Conservation (phyloP, 1,284 basidiomycete species). For the Naganishia albida region DNA sequence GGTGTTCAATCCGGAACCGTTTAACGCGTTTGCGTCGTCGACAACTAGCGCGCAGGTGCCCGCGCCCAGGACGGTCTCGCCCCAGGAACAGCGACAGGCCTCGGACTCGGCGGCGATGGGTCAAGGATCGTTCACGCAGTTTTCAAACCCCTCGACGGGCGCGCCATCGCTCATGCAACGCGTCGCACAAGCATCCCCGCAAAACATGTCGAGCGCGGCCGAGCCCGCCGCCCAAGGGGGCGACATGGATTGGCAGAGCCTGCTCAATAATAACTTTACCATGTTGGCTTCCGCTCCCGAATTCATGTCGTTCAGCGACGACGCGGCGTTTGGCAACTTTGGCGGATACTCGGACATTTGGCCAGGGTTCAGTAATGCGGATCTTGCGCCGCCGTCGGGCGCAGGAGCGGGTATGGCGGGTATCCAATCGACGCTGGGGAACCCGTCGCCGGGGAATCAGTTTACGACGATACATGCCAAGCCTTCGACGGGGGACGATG, state of each 20-base stretch:
- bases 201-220: background rate
- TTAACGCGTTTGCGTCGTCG: conserved; percentile 32
- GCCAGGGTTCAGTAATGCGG: conserved; percentile 18
- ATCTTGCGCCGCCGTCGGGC: background rate
- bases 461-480: conserved; percentile 21
- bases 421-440: conserved; percentile 30
- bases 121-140: background rate
- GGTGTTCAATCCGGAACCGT: conserved; percentile 35
- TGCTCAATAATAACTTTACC: conserved; percentile 33
- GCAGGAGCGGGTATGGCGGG: conserved; percentile 27
- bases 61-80: background rate
- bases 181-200: background rate
- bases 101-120: background rate
- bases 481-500: conserved; percentile 1
- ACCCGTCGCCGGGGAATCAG: conserved; percentile 7
- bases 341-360: conserved; percentile 25
- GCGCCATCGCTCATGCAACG: background rate
- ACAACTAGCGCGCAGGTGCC: background rate
- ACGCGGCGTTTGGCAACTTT: conserved; percentile 34
- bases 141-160: background rate
- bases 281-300: conserved; percentile 42
- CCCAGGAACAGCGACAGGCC: background rate
- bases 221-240: background rate
- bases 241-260: conserved; percentile 36
- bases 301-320: conserved; percentile 42